Evolutionary conservation across 2,329 filamentous ascomycete genomes (phyloP).

Genomic region (Cryphonectria parasitica): DNA sequence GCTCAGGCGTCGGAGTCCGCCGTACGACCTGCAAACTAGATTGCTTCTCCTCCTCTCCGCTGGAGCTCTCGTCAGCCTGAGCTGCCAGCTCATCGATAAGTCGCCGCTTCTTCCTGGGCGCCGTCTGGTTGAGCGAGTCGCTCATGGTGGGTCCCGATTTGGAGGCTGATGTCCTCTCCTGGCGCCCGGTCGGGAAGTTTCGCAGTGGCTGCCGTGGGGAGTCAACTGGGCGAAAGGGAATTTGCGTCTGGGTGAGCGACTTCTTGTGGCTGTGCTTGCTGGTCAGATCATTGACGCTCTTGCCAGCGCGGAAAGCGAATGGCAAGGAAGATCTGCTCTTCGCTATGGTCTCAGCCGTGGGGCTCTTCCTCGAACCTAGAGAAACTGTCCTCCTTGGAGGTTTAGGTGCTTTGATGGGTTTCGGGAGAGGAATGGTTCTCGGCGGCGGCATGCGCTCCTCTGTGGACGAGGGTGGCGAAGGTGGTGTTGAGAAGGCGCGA

Average conservation of each 20-base stretch:
- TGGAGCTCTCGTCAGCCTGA: slow-evolving; percentile 43
- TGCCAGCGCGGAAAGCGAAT: slow-evolving; percentile 20
- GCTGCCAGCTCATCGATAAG: slow-evolving; percentile 49
- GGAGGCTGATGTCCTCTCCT: slow-evolving; percentile 24
- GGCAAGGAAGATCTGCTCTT: slow-evolving; percentile 14
- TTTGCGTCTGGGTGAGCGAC: slow-evolving; percentile 26
- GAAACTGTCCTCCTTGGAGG: slow-evolving; percentile 20
- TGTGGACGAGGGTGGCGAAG: slow-evolving; percentile 27
- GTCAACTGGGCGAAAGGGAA: slow-evolving; percentile 27
- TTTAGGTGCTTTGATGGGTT: slow-evolving; percentile 22
- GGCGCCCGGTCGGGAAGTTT: slow-evolving; percentile 19
- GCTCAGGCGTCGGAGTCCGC: slow-evolving; percentile 28
- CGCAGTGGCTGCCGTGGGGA: slow-evolving; percentile 18
- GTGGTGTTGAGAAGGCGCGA: slow-evolving; percentile 29
- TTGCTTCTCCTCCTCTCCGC: slow-evolving; percentile 33
- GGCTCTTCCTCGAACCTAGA: slow-evolving; percentile 13
- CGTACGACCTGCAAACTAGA: slow-evolving; percentile 21
- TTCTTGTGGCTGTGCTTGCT: slow-evolving; percentile 20
- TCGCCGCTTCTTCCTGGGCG: slow-evolving; percentile 34
- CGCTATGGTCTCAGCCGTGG: slow-evolving; percentile 14
- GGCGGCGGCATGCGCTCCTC: slow-evolving; percentile 27
- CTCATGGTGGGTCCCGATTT: slow-evolving; percentile 20
- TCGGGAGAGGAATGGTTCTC: slow-evolving; percentile 19
- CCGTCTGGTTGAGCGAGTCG: slow-evolving; percentile 22
- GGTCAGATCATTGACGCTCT: slow-evolving; percentile 25